These are phyloP conservation scores for Withania somnifera DNA, from an alignment of 305 asterid species.

Conservation along the genomic window DNA sequence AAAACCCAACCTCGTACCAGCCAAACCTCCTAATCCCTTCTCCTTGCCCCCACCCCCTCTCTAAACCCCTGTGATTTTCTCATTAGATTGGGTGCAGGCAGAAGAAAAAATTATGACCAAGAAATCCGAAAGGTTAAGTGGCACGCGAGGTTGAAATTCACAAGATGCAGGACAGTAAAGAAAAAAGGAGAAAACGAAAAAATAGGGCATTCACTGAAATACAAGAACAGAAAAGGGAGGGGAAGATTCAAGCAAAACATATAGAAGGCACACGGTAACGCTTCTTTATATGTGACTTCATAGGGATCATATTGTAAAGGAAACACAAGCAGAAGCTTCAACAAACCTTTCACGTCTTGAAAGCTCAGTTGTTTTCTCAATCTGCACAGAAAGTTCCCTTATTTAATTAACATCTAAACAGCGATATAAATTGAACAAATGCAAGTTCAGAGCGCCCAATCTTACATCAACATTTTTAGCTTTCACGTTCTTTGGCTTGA, in stretches of 20 bases:
- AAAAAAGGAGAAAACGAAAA: too few species aligned
- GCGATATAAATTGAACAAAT: neutral
- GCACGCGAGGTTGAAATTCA: neutral
- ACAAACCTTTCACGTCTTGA: conserved; percentile 96
- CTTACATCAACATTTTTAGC: conserved; percentile 87
- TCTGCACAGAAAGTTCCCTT: conserved; percentile 29
- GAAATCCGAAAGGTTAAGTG: neutral
- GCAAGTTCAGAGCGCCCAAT: neutral
- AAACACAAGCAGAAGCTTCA: neutral
- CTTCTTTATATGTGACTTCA: neutral
- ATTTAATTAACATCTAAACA: neutral
- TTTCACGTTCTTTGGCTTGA: conserved; percentile 74
- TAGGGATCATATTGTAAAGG: neutral
- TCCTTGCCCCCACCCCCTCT: neutral
- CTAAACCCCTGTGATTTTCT: neutral
- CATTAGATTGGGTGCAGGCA: neutral
- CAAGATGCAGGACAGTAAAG: neutral
- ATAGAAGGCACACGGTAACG: neutral
- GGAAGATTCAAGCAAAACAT: neutral
- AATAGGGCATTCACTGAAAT: neutral
- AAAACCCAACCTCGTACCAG: neutral
- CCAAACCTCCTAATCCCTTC: neutral
- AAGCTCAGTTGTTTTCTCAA: conserved; percentile 92
- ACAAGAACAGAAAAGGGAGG: neutral
- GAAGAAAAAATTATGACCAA: neutral